Base-by-base conservation (phyloP, 2,329 filamentous ascomycete genomes). In the Hypomyces perniciosus region DNA sequence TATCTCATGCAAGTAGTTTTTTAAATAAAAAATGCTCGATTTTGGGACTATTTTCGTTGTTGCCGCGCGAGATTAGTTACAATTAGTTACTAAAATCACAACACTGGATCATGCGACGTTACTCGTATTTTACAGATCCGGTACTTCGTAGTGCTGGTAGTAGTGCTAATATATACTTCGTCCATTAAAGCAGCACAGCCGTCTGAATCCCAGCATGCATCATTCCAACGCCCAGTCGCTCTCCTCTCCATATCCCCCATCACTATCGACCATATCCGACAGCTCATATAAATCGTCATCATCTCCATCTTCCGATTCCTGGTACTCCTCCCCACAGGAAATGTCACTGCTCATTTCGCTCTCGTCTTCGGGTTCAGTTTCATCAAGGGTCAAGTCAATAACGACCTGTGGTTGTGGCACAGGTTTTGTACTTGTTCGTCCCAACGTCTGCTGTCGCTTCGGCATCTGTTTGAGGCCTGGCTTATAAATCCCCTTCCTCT, bases 301-400 rank as follows among this genome's bases (percentile, higher is more conserved):
- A 8, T 40, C 44, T 4, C 44, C 47, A 9, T 50, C 39, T 8
- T 28, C 48, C 10, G 29, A 47, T 26, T 48, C 44, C 39, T 30
- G 12, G 35, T 13, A 30, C 13, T 48, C 48, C 9, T 31, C 48
- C 28, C 10, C 39, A 13, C 48, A 51, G 27, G 48, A 51, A 6
- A 34, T n/a, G 5, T 37, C 38, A 40, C 35, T 33, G 20, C 31
- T 35, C 28, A 29, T 28, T 9, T 29, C 42, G 37, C 39, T 44
- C 29, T 13, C 34, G 13, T 37, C 29, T 3, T 40, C 37, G 6
- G 48, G 26, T 2, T 12, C 43, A 10, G 43, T 44, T 35, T 47
- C 48, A 20, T 51, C 52, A 30, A 44, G 46, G 3, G 51, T 53
- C 46, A 53, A 44, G 20, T 53, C 51, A 38, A 53, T 50, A 2